phyloP scores from a whole-genome alignment of 1,139 yeast genomes.

The Saccharomyces hybrid region DNA sequence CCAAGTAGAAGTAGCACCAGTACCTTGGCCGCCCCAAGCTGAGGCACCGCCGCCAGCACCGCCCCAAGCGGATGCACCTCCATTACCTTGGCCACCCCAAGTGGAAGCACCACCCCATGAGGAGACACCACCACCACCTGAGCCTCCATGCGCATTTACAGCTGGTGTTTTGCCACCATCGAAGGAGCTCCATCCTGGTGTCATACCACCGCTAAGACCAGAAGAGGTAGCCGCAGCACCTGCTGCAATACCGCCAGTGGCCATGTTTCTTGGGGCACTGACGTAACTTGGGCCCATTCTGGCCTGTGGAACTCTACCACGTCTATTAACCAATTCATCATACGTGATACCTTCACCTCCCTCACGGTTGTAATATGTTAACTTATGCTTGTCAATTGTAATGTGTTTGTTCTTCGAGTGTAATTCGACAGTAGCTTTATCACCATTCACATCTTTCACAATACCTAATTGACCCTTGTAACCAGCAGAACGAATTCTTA shows the following conservation, averaged over 20 bases:
- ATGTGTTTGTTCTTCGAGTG: conserved; percentile 88
- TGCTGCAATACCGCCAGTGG: conserved; percentile 18
- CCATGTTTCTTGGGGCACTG: conserved; percentile 33
- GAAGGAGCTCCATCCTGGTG: conserved; percentile 46
- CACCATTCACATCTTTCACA: conserved; percentile 88
- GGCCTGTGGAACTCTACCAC: conserved; percentile 32
- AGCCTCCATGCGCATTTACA: conserved; percentile 36
- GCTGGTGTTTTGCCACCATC: conserved; percentile 45
- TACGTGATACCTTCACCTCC: conserved; percentile 64
- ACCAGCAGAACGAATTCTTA: conserved; percentile 78
- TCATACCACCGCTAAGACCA: conserved; percentile 41
- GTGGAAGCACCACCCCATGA: conserved; percentile 47
- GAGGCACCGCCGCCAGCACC: conserved; percentile 26
- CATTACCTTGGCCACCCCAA: conserved; percentile 44
- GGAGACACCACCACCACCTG: conserved; percentile 40
- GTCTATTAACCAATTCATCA: conserved; percentile 53
- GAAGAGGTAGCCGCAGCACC: conserved; percentile 22
- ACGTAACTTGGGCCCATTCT: conserved; percentile 33
- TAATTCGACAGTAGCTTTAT: conserved; percentile 82
- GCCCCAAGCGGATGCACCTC: conserved; percentile 40
- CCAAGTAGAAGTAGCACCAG: conserved; percentile 36
- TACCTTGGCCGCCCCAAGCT: conserved; percentile 25
- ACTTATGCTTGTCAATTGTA: conserved; percentile 71
- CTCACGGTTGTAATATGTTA: conserved; percentile 60
- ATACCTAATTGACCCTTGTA: conserved; percentile 94